These are phyloP conservation scores for Herpetomonas samuelpessoai DNA, from an alignment of 208 protist genomes.

Conservation along the genomic window DNA sequence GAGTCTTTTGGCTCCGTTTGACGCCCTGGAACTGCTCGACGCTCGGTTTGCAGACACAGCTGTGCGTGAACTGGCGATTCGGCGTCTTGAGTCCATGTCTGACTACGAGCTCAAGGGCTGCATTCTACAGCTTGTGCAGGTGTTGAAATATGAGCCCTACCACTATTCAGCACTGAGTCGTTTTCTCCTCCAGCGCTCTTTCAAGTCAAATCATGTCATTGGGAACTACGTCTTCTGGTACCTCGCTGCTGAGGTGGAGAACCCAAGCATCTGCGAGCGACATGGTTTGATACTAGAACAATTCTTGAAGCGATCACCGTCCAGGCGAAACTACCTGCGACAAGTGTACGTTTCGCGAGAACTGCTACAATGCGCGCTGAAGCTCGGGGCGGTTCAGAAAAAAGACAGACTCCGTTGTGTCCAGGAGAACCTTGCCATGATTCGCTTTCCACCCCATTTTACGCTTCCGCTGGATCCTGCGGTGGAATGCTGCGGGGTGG, in stretches of 20 bases:
- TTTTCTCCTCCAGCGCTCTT: conserved; percentile 68
- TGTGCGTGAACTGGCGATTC: conserved; percentile 72
- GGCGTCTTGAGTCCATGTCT: conserved; percentile 46
- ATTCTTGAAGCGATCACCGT: conserved; percentile 58
- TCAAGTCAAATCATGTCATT: conserved; percentile 70
- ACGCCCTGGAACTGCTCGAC: conserved; percentile 82
- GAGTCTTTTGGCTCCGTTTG: conserved; percentile 47
- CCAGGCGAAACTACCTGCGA: conserved; percentile 41
- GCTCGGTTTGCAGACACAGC: conserved; percentile 55
- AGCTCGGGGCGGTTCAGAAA: conserved; percentile 43
- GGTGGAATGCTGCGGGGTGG: conserved; percentile 69
- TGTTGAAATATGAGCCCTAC: conserved; percentile 86
- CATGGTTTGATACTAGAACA: conserved; percentile 85
- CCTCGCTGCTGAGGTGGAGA: conserved; percentile 84
- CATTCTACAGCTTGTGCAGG: conserved; percentile 85
- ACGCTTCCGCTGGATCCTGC: conserved; percentile 62
- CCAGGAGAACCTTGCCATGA: conserved; percentile 33
- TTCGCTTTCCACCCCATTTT: conserved; percentile 60
- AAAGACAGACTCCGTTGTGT: conserved; percentile 50
- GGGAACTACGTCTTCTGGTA: conserved; percentile 88
- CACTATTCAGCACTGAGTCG: conserved; percentile 67
- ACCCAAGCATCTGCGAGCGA: conserved; percentile 62
- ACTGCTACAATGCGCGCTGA: conserved; percentile 54
- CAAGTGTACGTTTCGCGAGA: conserved; percentile 62
- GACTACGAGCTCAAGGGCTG: conserved; percentile 73